phyloP scores from a whole-genome alignment of 2,329 filamentous ascomycete species.

The Colletotrichum higginsianum region DNA sequence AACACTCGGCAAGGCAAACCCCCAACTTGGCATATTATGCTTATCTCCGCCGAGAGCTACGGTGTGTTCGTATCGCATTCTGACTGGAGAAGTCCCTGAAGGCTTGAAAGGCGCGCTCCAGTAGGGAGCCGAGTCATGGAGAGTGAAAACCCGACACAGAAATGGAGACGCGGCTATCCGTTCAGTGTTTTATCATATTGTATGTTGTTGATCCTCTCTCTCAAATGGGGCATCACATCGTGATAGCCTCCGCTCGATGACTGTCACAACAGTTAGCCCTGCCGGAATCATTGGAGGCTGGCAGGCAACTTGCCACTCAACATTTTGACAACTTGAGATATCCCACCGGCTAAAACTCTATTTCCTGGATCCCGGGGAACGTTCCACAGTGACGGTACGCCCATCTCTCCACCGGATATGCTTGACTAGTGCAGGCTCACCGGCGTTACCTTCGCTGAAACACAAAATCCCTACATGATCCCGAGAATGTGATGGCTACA shows the following conservation, averaged over 20 bases:
- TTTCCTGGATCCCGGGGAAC: neutral
- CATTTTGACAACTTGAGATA: neutral
- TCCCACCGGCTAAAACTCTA: neutral
- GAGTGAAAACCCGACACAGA: too few relatives aligned
- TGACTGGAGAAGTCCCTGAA: neutral
- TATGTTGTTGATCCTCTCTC: neutral
- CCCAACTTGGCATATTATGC: neutral
- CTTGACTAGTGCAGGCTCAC: constrained; percentile 1
- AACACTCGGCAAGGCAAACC: too few relatives aligned
- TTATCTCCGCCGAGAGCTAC: neutral
- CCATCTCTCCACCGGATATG: neutral
- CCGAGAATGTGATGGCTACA: too few relatives aligned
- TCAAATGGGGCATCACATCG: neutral
- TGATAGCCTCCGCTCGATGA: neutral
- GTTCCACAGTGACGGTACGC: neutral
- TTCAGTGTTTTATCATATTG: too few relatives aligned
- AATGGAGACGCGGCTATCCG: neutral
- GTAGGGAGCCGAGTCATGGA: neutral
- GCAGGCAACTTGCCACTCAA: neutral
- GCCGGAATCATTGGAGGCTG: neutral
- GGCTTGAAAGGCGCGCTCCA: neutral
- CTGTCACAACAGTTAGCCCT: neutral
- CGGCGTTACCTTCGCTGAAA: constrained; percentile 2
- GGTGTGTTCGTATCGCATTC: too few relatives aligned
- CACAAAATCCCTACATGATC: neutral